phyloP scores from a whole-genome alignment of 768 basidiomycete species.

The Dentipellis sp. region DNA sequence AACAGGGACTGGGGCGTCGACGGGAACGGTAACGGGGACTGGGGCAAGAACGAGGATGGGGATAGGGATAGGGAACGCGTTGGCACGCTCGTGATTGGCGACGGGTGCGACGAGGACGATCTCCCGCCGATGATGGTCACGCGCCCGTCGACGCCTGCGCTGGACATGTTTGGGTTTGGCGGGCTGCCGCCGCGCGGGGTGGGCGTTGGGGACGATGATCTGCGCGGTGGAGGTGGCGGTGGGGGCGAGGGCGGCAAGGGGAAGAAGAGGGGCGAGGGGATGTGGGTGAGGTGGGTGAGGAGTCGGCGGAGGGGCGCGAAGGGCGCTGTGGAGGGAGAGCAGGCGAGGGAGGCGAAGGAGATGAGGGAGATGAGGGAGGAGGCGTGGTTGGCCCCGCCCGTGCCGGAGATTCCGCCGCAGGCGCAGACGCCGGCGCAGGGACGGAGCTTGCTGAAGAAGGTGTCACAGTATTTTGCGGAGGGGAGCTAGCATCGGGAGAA shows the following conservation, averaged over 20 bases:
- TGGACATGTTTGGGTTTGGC: slow-evolving; percentile 13
- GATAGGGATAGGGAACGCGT: no score
- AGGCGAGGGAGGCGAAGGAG: neutral
- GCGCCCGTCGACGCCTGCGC: slow-evolving; percentile 9
- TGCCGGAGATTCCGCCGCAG: neutral
- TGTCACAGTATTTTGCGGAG: slow-evolving; percentile 14
- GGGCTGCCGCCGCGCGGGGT: slow-evolving; percentile 2
- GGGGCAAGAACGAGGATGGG: no score
- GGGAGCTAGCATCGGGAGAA: slow-evolving; percentile 1
- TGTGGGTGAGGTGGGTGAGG: slow-evolving; percentile 11
- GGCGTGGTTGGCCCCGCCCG: neutral
- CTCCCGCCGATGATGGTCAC: slow-evolving; percentile 7
- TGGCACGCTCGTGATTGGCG: neutral
- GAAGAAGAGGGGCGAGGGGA: slow-evolving; percentile 6
- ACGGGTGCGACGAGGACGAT: slow-evolving; percentile 6
- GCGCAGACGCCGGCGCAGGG: slow-evolving; percentile 6
- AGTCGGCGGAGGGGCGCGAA: neutral
- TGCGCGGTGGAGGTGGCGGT: neutral
- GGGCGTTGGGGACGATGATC: neutral
- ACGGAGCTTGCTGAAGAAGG: slow-evolving; percentile 12
- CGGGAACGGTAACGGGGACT: neutral
- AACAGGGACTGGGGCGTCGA: no score
- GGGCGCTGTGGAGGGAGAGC: neutral
- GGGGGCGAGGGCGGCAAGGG: slow-evolving; percentile 3
- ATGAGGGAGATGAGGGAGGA: neutral